Evolutionary conservation across 306 rosid species (phyloP).

Genomic region (Inga leiocalycina): DNA sequence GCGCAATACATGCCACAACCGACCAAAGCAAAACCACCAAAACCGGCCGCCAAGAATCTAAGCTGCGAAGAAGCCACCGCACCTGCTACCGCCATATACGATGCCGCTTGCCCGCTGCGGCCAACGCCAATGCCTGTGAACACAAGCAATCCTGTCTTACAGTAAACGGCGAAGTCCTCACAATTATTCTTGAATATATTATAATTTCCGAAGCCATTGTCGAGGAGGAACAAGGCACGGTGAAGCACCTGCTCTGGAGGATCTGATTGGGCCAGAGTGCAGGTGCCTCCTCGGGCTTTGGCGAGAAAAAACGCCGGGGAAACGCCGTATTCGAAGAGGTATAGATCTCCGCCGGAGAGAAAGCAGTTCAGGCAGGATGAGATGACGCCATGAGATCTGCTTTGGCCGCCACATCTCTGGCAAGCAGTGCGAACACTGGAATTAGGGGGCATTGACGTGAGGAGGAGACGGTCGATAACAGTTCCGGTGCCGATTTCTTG

Average conservation of each 20-base stretch:
- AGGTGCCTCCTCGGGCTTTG: constrained; percentile 77
- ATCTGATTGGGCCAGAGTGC: constrained; percentile 65
- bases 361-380: constrained; percentile 72
- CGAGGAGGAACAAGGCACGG: constrained; percentile 62
- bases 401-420: constrained; percentile 53
- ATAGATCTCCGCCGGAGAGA: constrained; percentile 56
- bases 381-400: constrained; percentile 50
- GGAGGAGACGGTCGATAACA: constrained; percentile 37
- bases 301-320: constrained; percentile 48
- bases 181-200: constrained; percentile 68
- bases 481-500: constrained; percentile 53
- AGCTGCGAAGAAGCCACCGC: constrained; percentile 44
- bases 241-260: constrained; percentile 46
- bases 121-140: constrained; percentile 43
- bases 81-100: constrained; percentile 52
- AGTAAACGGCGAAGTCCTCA: constrained; percentile 82
- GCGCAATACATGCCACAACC: constrained; percentile 53
- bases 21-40: constrained; percentile 39
- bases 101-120: constrained; percentile 65
- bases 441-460: constrained; percentile 47
- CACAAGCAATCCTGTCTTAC: constrained; percentile 76
- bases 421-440: constrained; percentile 47
- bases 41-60: constrained; percentile 34
- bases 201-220: constrained; percentile 70
- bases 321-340: constrained; percentile 65